Percentiles rank a stretch among this genome's conserved stretches.
Evolutionary conservation across 2,329 filamentous ascomycete species (phyloP).

Genomic region (Colletotrichum coccodes): DNA sequence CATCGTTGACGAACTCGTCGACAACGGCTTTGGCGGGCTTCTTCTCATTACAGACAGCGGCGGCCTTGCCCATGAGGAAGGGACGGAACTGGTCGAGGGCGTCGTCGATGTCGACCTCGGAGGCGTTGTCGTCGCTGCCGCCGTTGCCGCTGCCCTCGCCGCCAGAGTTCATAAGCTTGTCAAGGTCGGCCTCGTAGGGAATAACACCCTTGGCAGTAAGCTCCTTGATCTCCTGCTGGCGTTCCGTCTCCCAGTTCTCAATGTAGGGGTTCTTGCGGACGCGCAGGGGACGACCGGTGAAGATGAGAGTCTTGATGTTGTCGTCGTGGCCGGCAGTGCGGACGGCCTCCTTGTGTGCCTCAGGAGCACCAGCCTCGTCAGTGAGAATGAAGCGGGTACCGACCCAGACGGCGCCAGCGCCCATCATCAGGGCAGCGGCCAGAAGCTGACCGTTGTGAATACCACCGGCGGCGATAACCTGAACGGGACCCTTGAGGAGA

Average conservation of each 20-base stretch:
- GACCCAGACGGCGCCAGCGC: slow-evolving; percentile 93
- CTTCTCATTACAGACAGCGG: slow-evolving; percentile 92
- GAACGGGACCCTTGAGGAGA: slow-evolving; percentile 86
- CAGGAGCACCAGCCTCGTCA: slow-evolving; percentile 93
- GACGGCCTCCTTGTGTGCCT: slow-evolving; percentile 95
- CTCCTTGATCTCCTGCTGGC: slow-evolving; percentile 88
- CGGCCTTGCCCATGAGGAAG: slow-evolving; percentile 96
- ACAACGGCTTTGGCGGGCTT: slow-evolving; percentile 92
- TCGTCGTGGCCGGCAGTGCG: slow-evolving; percentile 92
- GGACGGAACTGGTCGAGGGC: slow-evolving; percentile 91
- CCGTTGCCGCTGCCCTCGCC: slow-evolving; percentile 67
- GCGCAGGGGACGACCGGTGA: slow-evolving; percentile 94
- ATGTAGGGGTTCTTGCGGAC: slow-evolving; percentile 96
- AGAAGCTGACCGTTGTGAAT: slow-evolving; percentile 93
- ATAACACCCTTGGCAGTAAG: slow-evolving; percentile 89
- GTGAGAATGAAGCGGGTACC: slow-evolving; percentile 95
- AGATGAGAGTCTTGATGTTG: slow-evolving; percentile 97
- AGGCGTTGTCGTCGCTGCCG: slow-evolving; percentile 75
- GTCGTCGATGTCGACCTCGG: slow-evolving; percentile 81
- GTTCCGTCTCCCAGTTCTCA: slow-evolving; percentile 94
- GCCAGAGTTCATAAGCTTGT: slow-evolving; percentile 75
- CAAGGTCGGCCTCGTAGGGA: slow-evolving; percentile 93
- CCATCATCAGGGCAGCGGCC: slow-evolving; percentile 91
- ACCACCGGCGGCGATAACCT: slow-evolving; percentile 93
- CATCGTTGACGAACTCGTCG: slow-evolving; percentile 91